Evolutionary conservation across 495 filamentous ascomycete genomes (phyloP), one percentile per base, ranked within the genome.

Genomic region (Daldinia bambusicola): DNA sequence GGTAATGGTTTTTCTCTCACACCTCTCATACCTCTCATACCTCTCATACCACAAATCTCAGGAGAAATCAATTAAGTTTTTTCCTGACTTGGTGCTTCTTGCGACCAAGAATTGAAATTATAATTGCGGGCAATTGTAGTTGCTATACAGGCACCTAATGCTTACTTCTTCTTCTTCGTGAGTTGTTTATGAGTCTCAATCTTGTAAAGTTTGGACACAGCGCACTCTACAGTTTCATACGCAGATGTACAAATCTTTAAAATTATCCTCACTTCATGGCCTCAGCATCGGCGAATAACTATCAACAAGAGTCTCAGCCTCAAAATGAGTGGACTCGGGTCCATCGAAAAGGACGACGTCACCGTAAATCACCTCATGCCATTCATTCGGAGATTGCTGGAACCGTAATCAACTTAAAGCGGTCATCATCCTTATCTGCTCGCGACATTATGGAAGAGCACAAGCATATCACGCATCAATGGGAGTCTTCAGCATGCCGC

Each of bases 381-480:
- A 48, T 14, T 7, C 31, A 30, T 58, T 22, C 13, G 2, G 4
- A 36, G 18, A 16, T 20, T 13, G 32, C 61, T 38, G n/a, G 13
- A 18, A 48, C 30, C 8, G 2, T 30, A 26, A 7, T 20, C 16
- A 10, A 12, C 18, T 13, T 8, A 26, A 38, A 37, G 43, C 41
- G 34, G 22, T 18, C 56, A 2, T 63, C 75, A 6, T 72, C 51
- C 30, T 37, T 77, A 34, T 72, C 75, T 5, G 41, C 61, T 9
- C 59, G 69, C 14, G 63, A 70, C 6, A 55, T 77, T 32, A 60
- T 70, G 55, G 52, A 43, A 32, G 74, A 77, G 6, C 63, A 77
- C 43, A 52, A 48, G 16, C 75, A 51, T 34, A 56, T 74, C 30
- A 36, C 45, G 16, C 16, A 52, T 26, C 74, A 74, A 20, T 77